Evolutionary conservation across 305 asterid genomes (phyloP), one percentile per base, ranked within the genome.

Genomic region (Fraxinus nigra): DNA sequence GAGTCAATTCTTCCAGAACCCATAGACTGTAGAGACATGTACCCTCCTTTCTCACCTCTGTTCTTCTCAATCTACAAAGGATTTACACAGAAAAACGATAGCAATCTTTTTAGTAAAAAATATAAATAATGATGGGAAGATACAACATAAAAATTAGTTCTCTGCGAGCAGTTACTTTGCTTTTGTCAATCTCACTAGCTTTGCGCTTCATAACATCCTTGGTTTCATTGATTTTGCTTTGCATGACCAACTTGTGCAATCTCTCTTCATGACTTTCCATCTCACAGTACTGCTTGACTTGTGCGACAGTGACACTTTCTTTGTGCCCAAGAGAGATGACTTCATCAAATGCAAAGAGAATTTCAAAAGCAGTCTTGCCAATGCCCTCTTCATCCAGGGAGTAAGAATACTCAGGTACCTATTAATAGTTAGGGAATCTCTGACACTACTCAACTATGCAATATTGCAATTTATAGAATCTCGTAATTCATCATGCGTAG

Each of bases 261-360:
- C 88, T 89, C 83, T 92, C 97, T 87, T 92, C 97, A 1, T 91
- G 94, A 83, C 97, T 92, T 87, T 92, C 97, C 97, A 92, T 92
- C 85, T 92, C 97, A 81, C 95, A 90, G 67, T 92, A 92, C 89
- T 92, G 97, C 82, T 91, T 92, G 82, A 92, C 97, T 84, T 92
- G 97, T 72, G 93, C 85, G 79, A 89, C 92, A 13, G 93, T 90
- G 63, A 91, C 95, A 87, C 89, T 92, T 88, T 92, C 97, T 84
- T 89, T 92, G 89, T 92, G 93, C 38, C 97, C 95, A 82, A 92
- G 91, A 22, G 94, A 91, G 73, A 92, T 91, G 78, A 89, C 94
- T 84, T 92, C 97, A 83, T 92, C 97, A 80, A 92, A 92, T 48
- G 97, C 92, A 89, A 91, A 92, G 75, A 92, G 88, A 75, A 90